A percentile compares a stretch with the other conserved stretches of the same genome.
Evolutionary conservation across 495 filamentous ascomycete genomes (phyloP).

Genomic region (Penicillium turbatum): DNA sequence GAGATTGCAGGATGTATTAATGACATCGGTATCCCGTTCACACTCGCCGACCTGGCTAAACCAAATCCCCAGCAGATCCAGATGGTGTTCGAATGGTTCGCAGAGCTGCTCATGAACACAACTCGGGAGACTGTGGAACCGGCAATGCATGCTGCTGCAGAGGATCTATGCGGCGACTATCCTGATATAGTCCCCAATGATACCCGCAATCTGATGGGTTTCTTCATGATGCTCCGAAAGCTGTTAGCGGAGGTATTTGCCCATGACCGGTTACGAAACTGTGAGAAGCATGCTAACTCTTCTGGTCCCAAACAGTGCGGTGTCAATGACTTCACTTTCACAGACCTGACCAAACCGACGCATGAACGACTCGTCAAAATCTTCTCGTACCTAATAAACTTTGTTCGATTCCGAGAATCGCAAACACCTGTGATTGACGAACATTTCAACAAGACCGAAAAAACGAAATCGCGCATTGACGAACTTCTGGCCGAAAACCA

Average conservation of each 20-base stretch:
- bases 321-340: conserved; percentile 88
- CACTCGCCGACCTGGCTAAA: conserved; percentile 83
- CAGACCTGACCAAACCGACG: conserved; percentile 83
- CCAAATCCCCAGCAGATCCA: conserved; percentile 91
- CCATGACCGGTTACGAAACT: neutral
- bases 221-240: conserved; percentile 72
- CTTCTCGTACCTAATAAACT: conserved; percentile 96
- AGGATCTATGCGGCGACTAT: conserved; percentile 77
- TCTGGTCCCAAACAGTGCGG: conserved; percentile 55
- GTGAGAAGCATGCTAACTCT: neutral
- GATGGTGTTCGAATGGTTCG: conserved; percentile 96
- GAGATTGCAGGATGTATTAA: conserved; percentile 96
- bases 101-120: conserved; percentile 84
- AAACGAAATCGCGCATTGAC: conserved; percentile 80
- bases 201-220: conserved; percentile 87
- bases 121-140: conserved; percentile 89
- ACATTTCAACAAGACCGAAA: conserved; percentile 85
- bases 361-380: conserved; percentile 83
- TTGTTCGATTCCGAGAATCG: conserved; percentile 90
- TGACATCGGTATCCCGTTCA: conserved; percentile 89
- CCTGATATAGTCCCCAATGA: conserved; percentile 80
- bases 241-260: conserved; percentile 64
- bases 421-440: conserved; percentile 82
- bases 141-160: conserved; percentile 83
- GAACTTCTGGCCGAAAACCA: conserved; percentile 81